A percentile compares a stretch with the other conserved stretches of the same genome.
These are phyloP conservation scores for Fusarium graminum DNA, from an alignment of 2,329 filamentous ascomycete genomes.

Conservation along the genomic window DNA sequence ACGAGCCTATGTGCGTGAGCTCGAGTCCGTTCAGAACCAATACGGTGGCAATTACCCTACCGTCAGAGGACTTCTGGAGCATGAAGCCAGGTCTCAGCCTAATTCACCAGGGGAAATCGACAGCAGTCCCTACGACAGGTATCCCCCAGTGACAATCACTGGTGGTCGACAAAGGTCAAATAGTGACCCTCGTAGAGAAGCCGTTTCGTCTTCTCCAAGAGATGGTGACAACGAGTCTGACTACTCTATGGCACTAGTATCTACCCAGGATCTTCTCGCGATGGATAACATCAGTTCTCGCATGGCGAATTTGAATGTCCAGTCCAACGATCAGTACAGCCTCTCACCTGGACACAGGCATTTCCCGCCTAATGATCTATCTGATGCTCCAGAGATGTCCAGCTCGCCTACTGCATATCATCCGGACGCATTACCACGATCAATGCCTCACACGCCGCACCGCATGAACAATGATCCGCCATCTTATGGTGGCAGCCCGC, in stretches of 20 bases:
- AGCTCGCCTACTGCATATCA: conserved; percentile 51
- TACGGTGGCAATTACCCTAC: conserved; percentile 62
- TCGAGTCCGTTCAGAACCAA: conserved; percentile 63
- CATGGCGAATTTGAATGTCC: conserved; percentile 59
- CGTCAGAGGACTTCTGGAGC: conserved; percentile 67
- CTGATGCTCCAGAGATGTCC: conserved; percentile 50
- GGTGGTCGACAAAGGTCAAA: conserved; percentile 55
- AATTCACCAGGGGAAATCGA: conserved; percentile 55
- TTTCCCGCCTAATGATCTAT: conserved; percentile 51
- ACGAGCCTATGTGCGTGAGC: conserved; percentile 71
- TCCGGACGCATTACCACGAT: conserved; percentile 57
- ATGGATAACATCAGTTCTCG: conserved; percentile 59
- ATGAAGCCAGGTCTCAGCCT: conserved; percentile 52
- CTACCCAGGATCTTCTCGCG: conserved; percentile 66
- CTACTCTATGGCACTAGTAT: conserved; percentile 63
- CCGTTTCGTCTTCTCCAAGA: conserved; percentile 57
- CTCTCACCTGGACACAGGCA: conserved; percentile 55
- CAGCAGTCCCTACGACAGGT: conserved; percentile 58
- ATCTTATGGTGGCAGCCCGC: conserved; percentile 53
- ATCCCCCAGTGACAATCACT: conserved; percentile 55
- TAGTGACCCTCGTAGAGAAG: conserved; percentile 44
- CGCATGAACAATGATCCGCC: conserved; percentile 49
- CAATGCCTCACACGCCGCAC: conserved; percentile 53
- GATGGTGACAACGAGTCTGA: conserved; percentile 52
- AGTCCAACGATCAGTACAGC: conserved; percentile 53